Base-by-base conservation (phyloP, 306 rosid species). In the Ziziphus jujuba region DNA sequence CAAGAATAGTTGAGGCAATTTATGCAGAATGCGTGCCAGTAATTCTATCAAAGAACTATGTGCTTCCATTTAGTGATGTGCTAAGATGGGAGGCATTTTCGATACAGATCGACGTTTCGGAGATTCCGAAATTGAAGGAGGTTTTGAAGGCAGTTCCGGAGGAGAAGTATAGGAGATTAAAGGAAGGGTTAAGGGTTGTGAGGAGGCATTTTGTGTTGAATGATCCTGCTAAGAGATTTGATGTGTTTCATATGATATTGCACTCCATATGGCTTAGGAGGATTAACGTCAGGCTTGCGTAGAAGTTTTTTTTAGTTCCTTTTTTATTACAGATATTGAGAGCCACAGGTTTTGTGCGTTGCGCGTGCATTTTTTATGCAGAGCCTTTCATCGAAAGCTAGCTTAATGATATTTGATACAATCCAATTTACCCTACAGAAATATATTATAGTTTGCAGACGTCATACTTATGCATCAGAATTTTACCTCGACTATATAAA, bases 211-310 rank as follows among this genome's bases (percentile, higher is more conserved):
- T 90, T 74, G 77, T 76, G 63, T 51, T 87, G 57, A 90, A 87
- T 71, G 80, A 81, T 2, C 91, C 87, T 0, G 82, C 97, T 25
- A 56, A 82, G 84, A 87, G 86, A 67, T 82, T 72, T 63, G 95
- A 90, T 72, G 90, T 76, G 50, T 85, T 90, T 68, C 97, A 85
- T 72, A 87, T 87, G 97, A 74, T 85, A 67, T 58, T 87, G 59
- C 95, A 87, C 73, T 90, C 97, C 24, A 59, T 87, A 57, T 90
- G 95, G 95, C 83, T 85, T 5, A 78, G 95, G 72, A 90, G 95
- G 75, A 69, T 87, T 35, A 84, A 90, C 54, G 35, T 90, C 14
- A 60, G 70, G 61, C 81, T 83, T 16, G 51, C 44, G 28, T 84
- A 76, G 72, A 65, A 40, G 40, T 15, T 38, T 50, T 40, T 61